These are phyloP conservation scores for Vararia minispora DNA, from an alignment of 768 basidiomycete species.

Conservation along the genomic window DNA sequence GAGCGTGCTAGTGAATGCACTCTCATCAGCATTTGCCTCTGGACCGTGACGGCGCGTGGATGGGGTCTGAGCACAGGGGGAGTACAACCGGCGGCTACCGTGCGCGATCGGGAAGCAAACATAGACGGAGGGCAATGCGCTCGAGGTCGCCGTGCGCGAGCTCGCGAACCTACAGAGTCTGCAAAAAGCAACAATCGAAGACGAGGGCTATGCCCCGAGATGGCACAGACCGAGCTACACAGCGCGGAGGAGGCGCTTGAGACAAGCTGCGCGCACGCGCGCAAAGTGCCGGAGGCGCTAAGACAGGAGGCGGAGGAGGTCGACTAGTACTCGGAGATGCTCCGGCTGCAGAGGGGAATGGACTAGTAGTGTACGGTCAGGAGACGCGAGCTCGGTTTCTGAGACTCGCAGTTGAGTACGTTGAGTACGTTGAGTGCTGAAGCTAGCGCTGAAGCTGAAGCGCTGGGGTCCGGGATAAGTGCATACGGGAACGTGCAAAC, in stretches of 20 bases:
- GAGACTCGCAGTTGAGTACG: too few species aligned
- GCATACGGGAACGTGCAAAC: too few species aligned
- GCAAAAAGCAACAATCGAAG: slow-evolving; percentile 58
- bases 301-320: slow-evolving; percentile 67
- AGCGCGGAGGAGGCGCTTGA: slow-evolving; percentile 39
- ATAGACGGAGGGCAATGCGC: slow-evolving; percentile 51
- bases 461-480: too few species aligned
- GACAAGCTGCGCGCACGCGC: slow-evolving; percentile 38
- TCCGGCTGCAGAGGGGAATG: slow-evolving; percentile 51
- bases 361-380: slow-evolving; percentile 24
- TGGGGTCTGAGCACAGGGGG: too few species aligned
- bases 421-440: too few species aligned
- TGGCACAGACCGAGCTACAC: slow-evolving; percentile 19
- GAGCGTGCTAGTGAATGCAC: slow-evolving; percentile 33
- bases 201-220: slow-evolving; percentile 42
- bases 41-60: too few species aligned
- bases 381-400: slow-evolving; percentile 4
- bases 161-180: slow-evolving; percentile 56
- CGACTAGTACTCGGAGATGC: too few species aligned
- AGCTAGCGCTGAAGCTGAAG: too few species aligned
- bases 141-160: slow-evolving; percentile 50
- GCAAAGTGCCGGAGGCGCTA: slow-evolving; percentile 47
- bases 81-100: slow-evolving; percentile 47
- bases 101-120: slow-evolving; percentile 64
- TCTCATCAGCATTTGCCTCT: too few species aligned